Evolutionary conservation across 73 alveolate genomes (phyloP).

Genomic region (Stentor coeruleus): DNA sequence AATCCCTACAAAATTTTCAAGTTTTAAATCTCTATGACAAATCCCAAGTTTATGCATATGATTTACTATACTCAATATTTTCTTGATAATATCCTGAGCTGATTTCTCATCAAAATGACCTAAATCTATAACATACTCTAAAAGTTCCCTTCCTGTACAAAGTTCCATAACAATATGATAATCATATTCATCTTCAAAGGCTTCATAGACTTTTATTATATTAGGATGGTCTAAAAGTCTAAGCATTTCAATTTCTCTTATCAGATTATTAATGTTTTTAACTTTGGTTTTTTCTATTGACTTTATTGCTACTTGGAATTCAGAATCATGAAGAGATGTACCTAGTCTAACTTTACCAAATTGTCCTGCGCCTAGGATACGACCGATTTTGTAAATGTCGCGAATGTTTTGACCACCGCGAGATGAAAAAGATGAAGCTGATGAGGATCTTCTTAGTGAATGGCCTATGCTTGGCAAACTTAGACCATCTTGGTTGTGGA

Average conservation of each 20-base stretch:
- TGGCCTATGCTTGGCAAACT: too few species aligned
- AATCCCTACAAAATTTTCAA: not conserved
- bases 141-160: slow-evolving; percentile 50
- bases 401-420: too few species aligned
- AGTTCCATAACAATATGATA: slow-evolving; percentile 62
- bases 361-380: too few species aligned
- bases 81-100: slow-evolving; percentile 35
- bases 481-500: too few species aligned
- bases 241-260: slow-evolving; percentile 17
- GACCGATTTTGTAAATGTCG: too few species aligned
- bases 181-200: slow-evolving; percentile 56
- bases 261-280: not conserved
- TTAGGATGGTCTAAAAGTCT: slow-evolving; percentile 62
- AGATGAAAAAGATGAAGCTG: too few species aligned
- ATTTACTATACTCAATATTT: not conserved
- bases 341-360: too few species aligned
- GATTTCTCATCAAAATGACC: not conserved
- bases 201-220: slow-evolving; percentile 68
- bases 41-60: not conserved
- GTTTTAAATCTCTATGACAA: slow-evolving; percentile 9
- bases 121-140: slow-evolving; percentile 6
- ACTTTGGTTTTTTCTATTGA: not conserved
- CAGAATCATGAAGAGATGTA: too few species aligned
- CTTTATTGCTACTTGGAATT: too few species aligned
- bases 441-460: too few species aligned